Conservation (phyloP, 257 asterid genomes). For the Solanum lycopersicoides region DNA sequence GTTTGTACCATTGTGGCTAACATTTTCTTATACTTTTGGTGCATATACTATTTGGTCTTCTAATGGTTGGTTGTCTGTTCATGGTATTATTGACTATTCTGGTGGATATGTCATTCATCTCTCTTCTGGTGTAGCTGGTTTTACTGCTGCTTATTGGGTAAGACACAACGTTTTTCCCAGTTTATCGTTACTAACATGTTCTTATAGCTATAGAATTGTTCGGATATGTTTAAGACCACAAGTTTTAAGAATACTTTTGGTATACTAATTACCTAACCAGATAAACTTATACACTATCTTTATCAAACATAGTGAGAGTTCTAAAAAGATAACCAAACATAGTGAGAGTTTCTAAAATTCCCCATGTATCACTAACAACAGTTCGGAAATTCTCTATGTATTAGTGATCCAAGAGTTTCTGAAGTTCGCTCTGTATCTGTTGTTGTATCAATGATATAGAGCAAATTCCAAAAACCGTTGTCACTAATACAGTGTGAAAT, state of each 20-base stretch:
- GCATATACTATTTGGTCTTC: constrained; percentile 57
- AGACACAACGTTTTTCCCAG: not conserved
- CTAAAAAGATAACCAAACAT: not conserved
- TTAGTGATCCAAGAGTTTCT: not conserved
- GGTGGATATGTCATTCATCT: constrained; percentile 68
- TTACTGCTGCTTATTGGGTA: constrained; percentile 72
- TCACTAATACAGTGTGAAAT: not conserved
- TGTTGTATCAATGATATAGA: not conserved
- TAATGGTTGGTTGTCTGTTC: constrained; percentile 32
- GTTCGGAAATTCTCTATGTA: not conserved
- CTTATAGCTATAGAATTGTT: not conserved
- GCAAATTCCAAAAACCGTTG: too few relatives aligned
- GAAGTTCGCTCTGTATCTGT: not conserved
- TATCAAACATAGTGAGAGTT: not conserved
- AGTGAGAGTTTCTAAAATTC: not conserved
- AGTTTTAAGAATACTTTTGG: not conserved
- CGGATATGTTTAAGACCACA: fast-evolving
- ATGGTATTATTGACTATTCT: constrained; percentile 51
- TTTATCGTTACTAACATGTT: not conserved
- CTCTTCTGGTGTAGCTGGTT: constrained; percentile 74
- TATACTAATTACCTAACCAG: not conserved
- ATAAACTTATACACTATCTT: not conserved
- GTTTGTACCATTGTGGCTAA: constrained; percentile 63
- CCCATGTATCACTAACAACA: not conserved
- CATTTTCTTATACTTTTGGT: constrained; percentile 61